A percentile compares a stretch with the other conserved stretches of the same genome.
These are phyloP conservation scores for Platismatia glauca DNA, from an alignment of 495 filamentous ascomycete species.

Conservation along the genomic window DNA sequence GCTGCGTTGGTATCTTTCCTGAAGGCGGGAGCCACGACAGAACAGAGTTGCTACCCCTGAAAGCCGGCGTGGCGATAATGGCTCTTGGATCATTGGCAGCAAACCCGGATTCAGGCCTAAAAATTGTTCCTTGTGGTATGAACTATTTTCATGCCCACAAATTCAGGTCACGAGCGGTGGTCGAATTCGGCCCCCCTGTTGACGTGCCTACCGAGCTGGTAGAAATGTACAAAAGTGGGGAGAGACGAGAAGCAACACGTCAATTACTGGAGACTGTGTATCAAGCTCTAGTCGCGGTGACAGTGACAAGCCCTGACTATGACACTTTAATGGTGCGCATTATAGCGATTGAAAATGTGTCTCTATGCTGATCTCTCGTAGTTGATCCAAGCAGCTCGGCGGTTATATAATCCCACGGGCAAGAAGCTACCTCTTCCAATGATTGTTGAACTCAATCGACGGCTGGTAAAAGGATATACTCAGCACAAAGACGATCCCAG, in stretches of 20 bases:
- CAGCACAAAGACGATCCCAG: conserved; percentile 87
- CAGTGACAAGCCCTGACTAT: conserved; percentile 88
- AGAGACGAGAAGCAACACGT: conserved; percentile 76
- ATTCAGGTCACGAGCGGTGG: conserved; percentile 90
- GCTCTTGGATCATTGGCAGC: conserved; percentile 86
- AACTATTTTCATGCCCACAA: conserved; percentile 99
- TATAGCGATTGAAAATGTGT: background rate
- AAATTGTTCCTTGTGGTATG: conserved; percentile 99
- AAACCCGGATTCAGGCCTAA: conserved; percentile 80
- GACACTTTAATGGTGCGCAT: conserved; percentile 82
- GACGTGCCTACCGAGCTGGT: conserved; percentile 76
- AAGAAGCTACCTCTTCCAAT: conserved; percentile 91
- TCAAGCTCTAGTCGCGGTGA: conserved; percentile 75
- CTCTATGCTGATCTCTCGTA: conserved; percentile 32
- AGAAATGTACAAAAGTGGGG: conserved; percentile 70
- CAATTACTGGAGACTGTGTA: conserved; percentile 78
- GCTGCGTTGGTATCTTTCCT: conserved; percentile 94
- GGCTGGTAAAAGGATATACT: conserved; percentile 84
- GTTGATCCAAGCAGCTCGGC: conserved; percentile 85
- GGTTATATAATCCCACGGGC: conserved; percentile 86
- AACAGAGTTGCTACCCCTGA: conserved; percentile 84
- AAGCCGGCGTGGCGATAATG: conserved; percentile 98
- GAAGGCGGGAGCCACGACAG: conserved; percentile 97
- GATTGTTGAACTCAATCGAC: conserved; percentile 92
- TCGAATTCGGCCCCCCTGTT: conserved; percentile 88